Evolutionary conservation across 106 monocot species (phyloP).

Genomic region (Dendrobium officinale): DNA sequence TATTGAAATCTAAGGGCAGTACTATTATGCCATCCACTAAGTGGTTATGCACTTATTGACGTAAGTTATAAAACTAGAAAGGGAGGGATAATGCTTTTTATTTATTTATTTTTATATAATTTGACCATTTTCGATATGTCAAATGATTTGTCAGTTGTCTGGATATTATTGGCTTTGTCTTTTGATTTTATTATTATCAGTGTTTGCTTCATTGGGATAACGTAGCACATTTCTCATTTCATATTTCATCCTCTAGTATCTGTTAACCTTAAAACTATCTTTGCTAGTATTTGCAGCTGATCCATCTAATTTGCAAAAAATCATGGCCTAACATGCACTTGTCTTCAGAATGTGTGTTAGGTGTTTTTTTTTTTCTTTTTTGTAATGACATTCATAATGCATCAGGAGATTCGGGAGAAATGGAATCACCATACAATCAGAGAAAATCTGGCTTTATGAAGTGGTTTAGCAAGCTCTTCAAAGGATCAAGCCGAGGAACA

Average conservation of each 20-base stretch:
- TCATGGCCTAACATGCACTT: not conserved
- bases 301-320: not conserved
- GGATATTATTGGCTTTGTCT: not conserved
- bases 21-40: not conserved
- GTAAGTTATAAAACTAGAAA: not conserved
- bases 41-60: not conserved
- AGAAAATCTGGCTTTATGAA: constrained; percentile 72
- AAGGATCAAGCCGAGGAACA: constrained; percentile 31
- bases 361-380: not conserved
- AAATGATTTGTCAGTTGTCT: not conserved
- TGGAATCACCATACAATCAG: constrained; percentile 16
- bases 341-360: not conserved
- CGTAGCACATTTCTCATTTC: not conserved
- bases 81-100: not conserved
- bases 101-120: not conserved
- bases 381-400: not conserved
- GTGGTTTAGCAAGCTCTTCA: constrained; percentile 80
- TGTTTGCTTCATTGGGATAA: not conserved
- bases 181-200: not conserved
- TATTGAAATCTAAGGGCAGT: not conserved
- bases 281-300: not conserved
- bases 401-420: constrained; percentile 38
- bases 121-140: not conserved
- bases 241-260: not conserved
- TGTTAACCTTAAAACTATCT: not conserved